Evolutionary conservation across 2,329 filamentous ascomycete species (phyloP).

Genomic region (Apiospora malaysiana): DNA sequence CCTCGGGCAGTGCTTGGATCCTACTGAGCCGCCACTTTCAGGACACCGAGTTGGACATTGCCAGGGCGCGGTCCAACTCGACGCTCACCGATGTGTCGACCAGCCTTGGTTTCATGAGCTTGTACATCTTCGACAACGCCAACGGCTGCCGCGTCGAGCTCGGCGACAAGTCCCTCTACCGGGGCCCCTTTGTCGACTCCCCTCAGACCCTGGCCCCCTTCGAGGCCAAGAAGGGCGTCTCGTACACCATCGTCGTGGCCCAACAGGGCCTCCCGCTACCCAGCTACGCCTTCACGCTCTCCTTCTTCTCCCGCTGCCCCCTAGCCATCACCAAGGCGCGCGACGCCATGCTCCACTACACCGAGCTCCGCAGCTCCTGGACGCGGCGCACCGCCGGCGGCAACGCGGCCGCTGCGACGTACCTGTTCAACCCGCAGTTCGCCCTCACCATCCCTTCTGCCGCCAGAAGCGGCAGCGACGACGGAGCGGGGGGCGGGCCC

Average conservation of each 20-base stretch:
- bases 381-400: constrained; percentile 82
- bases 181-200: constrained; percentile 89
- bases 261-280: constrained; percentile 78
- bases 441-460: constrained; percentile 60
- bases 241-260: constrained; percentile 70
- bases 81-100: constrained; percentile 51
- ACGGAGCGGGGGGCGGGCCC: constrained; percentile 51
- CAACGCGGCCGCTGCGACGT: constrained; percentile 76
- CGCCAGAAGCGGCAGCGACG: constrained; percentile 18
- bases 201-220: constrained; percentile 87
- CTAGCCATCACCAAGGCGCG: constrained; percentile 67
- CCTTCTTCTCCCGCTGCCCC: constrained; percentile 73
- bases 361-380: constrained; percentile 72
- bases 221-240: constrained; percentile 52
- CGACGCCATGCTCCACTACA: constrained; percentile 63
- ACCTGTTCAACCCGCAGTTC: constrained; percentile 89
- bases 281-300: constrained; percentile 85
- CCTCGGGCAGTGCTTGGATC: constrained; percentile 76
- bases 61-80: constrained; percentile 47
- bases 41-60: constrained; percentile 66
- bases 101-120: constrained; percentile 81
- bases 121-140: constrained; percentile 76
- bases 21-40: constrained; percentile 86
- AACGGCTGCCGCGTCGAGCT: constrained; percentile 75
- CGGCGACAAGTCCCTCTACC: constrained; percentile 72